Evolutionary conservation across 192 early-diverging fungal genomes (phyloP), one percentile per base, ranked within the genome.

Genomic region (Dissophora ornata): DNA sequence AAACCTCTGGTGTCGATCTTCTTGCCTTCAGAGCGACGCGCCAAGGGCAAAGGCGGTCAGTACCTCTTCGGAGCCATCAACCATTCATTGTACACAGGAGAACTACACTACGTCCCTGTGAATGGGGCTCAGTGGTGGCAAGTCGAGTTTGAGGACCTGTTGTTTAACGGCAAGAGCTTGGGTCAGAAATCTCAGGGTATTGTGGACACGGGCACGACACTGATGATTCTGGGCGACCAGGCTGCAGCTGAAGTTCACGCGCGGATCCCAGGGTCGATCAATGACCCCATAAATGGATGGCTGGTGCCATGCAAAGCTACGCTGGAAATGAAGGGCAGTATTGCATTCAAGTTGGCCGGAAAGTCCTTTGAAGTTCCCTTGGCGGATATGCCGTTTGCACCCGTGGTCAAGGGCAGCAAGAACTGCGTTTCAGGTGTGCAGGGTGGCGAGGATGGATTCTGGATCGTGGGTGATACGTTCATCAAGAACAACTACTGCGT

Each of bases 131-230:
- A 71, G 48, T 87, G 81, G 66, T 87, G 85, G 85, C 65, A 85
- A 42, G 80, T 87, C 29, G 52, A 63, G 69, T 56, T 85, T 18
- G 80, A 47, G 2, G 46, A 21, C 22, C 46, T 47, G n/a, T 1
- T 8, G 1, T 67, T 85, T 0, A 78, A 65, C 30, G 69, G 74
- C 29, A 57, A 66, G 0, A 58, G 52, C 2, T 47, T 73, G 33
- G 57, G n/a, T n/a, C n/a, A n/a, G 4, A 46, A 59, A 2, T 25
- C 38, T 15, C 16, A 8, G 13, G 65, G 79, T 18, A 88, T 89
- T 55, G 25, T 89, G 7, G 88, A 89, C 67, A 87, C 88, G 5
- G 86, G 86, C 44, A 86, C 86, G n/a, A 89, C 83, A 15, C 69
- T 88, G 18, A 81, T 89, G 33, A 60, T 85, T 11, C 79, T 89